Base-by-base conservation (phyloP, 352 stramenopile genomes). In the Globisporangium irregulare region DNA sequence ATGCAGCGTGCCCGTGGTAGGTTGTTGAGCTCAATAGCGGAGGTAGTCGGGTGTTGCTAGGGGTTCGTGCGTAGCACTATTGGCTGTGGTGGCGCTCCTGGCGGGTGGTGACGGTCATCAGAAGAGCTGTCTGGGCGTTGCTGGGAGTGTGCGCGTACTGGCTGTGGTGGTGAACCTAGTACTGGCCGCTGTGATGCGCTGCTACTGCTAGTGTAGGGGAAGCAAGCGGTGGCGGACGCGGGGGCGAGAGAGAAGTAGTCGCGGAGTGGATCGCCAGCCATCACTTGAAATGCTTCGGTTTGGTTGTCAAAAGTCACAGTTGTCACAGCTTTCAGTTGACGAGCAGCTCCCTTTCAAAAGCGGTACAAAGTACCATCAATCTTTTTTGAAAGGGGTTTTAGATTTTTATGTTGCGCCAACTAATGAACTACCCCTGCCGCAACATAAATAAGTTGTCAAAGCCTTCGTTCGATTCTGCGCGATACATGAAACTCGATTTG, bases 241-340 rank as follows among this genome's bases (percentile, higher is more conserved):
- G 58, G 58, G 12, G 27, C 10, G n/a, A 63, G 34, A 10, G 58
- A 50, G 58, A 54, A 63, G 36, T 25, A 63, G 36, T 54, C 58
- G 36, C 58, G 36, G 29, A 63, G 20, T 36, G 36, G 36, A 18
- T 63, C 36, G 36, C 36, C 36, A 12, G 58, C 34, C 58, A 54
- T 63, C 38, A 6, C 38, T 14, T 46, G 12, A 46, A 20, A 14
- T 43, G 8, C 10, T 43, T 43, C 12, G 10, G 12, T 46, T 46
- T 46, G 38, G 4, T 46, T 46, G 24, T 25, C 24, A 27, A 32
- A 22, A 56, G 36, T 15, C 1, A 41, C 36, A 41, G 36, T 12
- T 14, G 27, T 29, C 27, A 29, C 27, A 29, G 27, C 3, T 25
- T 14, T 25, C 18, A 25, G 48, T 14, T 56, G 51, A 34, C 25